A percentile compares a stretch with the other conserved stretches of the same genome.
Conservation (phyloP, 768 basidiomycete species). For the Amanita phalloides region DNA sequence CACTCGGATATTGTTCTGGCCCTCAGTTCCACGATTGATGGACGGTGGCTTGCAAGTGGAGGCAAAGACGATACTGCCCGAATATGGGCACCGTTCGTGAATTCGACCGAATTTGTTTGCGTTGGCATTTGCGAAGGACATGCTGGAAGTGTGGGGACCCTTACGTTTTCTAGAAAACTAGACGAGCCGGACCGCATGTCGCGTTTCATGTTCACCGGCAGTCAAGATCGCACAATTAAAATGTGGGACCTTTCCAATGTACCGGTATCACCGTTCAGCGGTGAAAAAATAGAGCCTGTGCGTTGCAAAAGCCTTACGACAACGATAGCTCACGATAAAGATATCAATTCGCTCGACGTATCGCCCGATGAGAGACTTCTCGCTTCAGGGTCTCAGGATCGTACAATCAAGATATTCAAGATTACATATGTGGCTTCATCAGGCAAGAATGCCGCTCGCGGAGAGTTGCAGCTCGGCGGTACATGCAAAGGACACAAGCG, state of each 20-base stretch:
- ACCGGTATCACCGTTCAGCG: constrained; percentile 15
- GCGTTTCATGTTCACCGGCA: constrained; percentile 86
- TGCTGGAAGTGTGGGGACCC: constrained; percentile 84
- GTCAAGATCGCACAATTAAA: constrained; percentile 95
- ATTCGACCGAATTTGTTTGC: constrained; percentile 49
- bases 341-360: constrained; percentile 94
- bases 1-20: constrained; percentile 90
- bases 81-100: constrained; percentile 53
- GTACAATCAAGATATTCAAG: constrained; percentile 83
- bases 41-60: constrained; percentile 75
- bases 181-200: constrained; percentile 19
- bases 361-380: constrained; percentile 82
- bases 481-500: constrained; percentile 94
- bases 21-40: constrained; percentile 58
- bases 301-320: constrained; percentile 75
- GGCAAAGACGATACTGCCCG: constrained; percentile 88
- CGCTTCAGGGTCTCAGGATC: constrained; percentile 93
- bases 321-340: constrained; percentile 92
- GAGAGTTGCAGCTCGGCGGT: constrained; percentile 68
- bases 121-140: constrained; percentile 89
- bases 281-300: constrained; percentile 17
- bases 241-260: constrained; percentile 87
- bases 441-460: constrained; percentile 36
- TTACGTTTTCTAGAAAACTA: constrained; percentile 63
- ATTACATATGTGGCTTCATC: constrained; percentile 44